Evolutionary conservation across 768 basidiomycete genomes (phyloP).

Genomic region (Serpula lacrymans): DNA sequence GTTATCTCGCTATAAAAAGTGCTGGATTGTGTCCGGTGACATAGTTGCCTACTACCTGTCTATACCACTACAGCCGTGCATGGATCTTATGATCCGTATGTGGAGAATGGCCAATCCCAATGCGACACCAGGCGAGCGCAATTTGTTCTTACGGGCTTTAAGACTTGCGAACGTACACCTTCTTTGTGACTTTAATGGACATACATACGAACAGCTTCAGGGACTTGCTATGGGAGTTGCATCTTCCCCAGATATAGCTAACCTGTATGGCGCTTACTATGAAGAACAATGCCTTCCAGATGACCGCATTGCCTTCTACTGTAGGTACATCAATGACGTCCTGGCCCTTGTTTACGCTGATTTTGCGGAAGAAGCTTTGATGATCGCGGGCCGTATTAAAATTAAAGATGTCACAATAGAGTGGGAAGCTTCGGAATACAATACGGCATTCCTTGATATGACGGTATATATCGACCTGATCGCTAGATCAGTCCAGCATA

Average conservation of each 20-base stretch:
- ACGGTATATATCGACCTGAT: conserved; percentile 17
- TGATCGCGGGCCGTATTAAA: background rate
- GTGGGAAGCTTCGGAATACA: conserved; percentile 4
- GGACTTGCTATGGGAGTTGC: conserved; percentile 33
- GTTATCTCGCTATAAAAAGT: conserved; percentile 3
- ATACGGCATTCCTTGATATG: conserved; percentile 26
- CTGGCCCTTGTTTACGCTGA: conserved; percentile 8
- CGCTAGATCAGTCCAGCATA: conserved; percentile 1
- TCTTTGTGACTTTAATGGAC: conserved; percentile 3
- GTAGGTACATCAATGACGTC: conserved; percentile 8
- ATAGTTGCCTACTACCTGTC: conserved; percentile 15
- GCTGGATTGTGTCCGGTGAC: conserved; percentile 9
- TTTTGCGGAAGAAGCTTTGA: conserved; percentile 1
- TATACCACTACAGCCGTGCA: background rate
- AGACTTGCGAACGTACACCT: no score
- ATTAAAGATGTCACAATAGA: conserved; percentile 12
- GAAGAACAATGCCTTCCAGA: conserved; percentile 6
- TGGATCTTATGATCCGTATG: conserved; percentile 5
- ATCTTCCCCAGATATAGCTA: conserved; percentile 25
- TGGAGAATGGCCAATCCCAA: conserved; percentile 18
- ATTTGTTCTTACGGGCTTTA: no score
- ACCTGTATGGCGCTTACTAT: conserved; percentile 21
- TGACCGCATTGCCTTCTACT: conserved; percentile 6
- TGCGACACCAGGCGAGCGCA: no score
- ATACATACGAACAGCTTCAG: conserved; percentile 4